Evolutionary conservation across 2,329 filamentous ascomycete genomes (phyloP).

Genomic region (Nemania serpens): DNA sequence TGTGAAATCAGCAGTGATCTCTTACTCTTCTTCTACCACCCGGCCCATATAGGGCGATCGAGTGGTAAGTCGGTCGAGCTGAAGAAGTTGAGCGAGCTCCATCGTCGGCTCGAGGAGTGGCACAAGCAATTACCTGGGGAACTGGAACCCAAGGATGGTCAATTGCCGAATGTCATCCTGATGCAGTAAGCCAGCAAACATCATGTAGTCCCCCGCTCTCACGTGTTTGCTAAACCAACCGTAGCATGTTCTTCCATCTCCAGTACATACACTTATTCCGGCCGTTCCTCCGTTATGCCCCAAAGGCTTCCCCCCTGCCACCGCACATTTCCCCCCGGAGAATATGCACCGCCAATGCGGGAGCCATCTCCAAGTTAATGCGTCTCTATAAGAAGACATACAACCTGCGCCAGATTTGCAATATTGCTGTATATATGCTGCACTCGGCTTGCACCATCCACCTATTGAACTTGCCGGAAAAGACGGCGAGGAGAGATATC

Average conservation of each 20-base stretch:
- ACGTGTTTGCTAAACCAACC: conserved; percentile 6
- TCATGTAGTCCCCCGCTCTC: background rate
- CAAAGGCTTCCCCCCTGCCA: conserved; percentile 79
- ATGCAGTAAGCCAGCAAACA: conserved; percentile 72
- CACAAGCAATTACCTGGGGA: conserved; percentile 81
- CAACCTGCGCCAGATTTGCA: conserved; percentile 90
- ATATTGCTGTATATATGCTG: conserved; percentile 93
- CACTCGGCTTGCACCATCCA: conserved; percentile 96
- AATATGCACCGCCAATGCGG: conserved; percentile 87
- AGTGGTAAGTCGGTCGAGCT: conserved; percentile 81
- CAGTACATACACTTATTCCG: conserved; percentile 95
- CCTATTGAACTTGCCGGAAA: conserved; percentile 88
- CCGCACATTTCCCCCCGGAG: conserved; percentile 87
- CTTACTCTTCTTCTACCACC: conserved; percentile 89
- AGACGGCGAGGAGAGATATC: conserved; percentile 86
- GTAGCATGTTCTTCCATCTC: conserved; percentile 95
- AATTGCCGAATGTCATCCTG: conserved; percentile 78
- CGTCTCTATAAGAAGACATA: conserved; percentile 92
- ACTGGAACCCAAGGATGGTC: conserved; percentile 86
- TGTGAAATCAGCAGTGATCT: conserved; percentile 95
- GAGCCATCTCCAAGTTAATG: conserved; percentile 90
- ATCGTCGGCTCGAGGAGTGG: conserved; percentile 90
- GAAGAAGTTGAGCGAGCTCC: conserved; percentile 90
- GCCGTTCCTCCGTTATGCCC: conserved; percentile 90
- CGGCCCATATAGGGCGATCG: conserved; percentile 64